Conservation (phyloP, 2,329 filamentous ascomycete species). For the Aspergillus flavus region DNA sequence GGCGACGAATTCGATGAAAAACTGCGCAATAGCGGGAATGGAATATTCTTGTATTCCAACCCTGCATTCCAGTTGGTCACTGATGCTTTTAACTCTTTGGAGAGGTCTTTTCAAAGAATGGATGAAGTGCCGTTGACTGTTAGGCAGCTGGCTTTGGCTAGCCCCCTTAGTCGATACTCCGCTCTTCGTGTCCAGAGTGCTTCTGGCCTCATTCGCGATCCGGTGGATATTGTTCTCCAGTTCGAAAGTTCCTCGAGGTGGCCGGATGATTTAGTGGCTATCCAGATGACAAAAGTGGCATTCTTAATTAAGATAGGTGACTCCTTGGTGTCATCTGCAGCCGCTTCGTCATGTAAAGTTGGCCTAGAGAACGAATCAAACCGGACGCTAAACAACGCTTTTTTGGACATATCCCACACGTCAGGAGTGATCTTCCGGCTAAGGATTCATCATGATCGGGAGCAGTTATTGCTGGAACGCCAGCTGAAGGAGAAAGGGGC, state of each 20-base stretch:
- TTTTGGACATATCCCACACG: conserved; percentile 77
- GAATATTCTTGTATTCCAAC: conserved; percentile 46
- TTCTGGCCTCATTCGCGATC: conserved; percentile 36
- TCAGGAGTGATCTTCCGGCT: conserved; percentile 76
- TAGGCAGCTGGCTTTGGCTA: conserved; percentile 74
- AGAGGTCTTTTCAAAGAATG: conserved; percentile 74
- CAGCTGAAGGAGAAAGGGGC: conserved; percentile 72
- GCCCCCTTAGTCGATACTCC: conserved; percentile 72
- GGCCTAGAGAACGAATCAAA: conserved; percentile 77
- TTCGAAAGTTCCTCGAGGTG: conserved; percentile 93
- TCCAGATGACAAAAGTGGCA: conserved; percentile 91
- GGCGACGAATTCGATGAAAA: conserved; percentile 54
- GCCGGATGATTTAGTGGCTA: conserved; percentile 88
- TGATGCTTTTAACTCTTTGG: conserved; percentile 71
- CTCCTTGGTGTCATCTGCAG: conserved; percentile 66
- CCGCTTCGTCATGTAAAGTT: conserved; percentile 66
- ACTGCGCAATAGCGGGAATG: conserved; percentile 34
- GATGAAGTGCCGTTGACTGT: conserved; percentile 87
- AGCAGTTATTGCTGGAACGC: conserved; percentile 78
- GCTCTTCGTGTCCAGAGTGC: conserved; percentile 44
- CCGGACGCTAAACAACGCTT: conserved; percentile 74
- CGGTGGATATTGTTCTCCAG: conserved; percentile 79
- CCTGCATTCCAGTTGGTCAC: conserved; percentile 67
- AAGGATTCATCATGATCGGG: conserved; percentile 85
- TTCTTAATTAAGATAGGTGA: conserved; percentile 76